These are phyloP conservation scores for Magnolia officinalis DNA, from an alignment of 164 flowering plant genomes.

Conservation along the genomic window DNA sequence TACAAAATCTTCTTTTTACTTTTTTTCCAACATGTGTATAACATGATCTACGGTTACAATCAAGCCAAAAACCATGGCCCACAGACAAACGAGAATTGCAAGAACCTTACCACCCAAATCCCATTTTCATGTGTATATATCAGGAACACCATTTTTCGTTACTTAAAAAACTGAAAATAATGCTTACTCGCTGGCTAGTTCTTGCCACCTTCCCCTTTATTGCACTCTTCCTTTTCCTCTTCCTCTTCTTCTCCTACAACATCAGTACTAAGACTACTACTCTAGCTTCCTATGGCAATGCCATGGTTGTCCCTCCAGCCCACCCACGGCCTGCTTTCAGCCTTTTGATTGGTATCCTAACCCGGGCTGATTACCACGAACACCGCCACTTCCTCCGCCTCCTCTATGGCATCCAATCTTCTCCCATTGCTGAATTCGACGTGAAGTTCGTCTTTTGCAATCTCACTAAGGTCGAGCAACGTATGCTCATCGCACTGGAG, in stretches of 20 bases:
- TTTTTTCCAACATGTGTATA: not conserved
- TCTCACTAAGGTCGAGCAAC: slow-evolving; percentile 56
- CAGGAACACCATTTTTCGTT: not conserved
- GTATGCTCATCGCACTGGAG: slow-evolving; percentile 41
- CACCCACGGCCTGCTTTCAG: slow-evolving; percentile 23
- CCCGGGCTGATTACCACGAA: slow-evolving; percentile 44
- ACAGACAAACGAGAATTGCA: not conserved
- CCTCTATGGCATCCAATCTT: slow-evolving; percentile 49
- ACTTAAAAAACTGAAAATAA: not conserved
- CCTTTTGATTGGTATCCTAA: slow-evolving; percentile 55
- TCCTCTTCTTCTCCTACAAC: slow-evolving; percentile 23
- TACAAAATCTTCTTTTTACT: too few species aligned
- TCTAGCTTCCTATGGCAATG: not conserved
- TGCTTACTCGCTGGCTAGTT: slow-evolving; percentile 20
- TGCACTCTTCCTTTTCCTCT: slow-evolving; percentile 19
- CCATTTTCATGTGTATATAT: not conserved
- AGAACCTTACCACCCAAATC: slow-evolving; percentile 2
- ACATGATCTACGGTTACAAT: slow-evolving; percentile 13
- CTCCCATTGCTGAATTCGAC: slow-evolving; percentile 39
- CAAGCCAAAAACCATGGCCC: not conserved
- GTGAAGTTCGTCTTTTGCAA: slow-evolving; percentile 59
- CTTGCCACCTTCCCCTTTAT: slow-evolving; percentile 23
- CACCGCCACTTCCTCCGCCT: slow-evolving; percentile 64
- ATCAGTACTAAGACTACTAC: slow-evolving; percentile 8
- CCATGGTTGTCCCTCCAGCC: not conserved